These are phyloP conservation scores for Prunus dulcis DNA, from an alignment of 306 rosid genomes.

Conservation along the genomic window DNA sequence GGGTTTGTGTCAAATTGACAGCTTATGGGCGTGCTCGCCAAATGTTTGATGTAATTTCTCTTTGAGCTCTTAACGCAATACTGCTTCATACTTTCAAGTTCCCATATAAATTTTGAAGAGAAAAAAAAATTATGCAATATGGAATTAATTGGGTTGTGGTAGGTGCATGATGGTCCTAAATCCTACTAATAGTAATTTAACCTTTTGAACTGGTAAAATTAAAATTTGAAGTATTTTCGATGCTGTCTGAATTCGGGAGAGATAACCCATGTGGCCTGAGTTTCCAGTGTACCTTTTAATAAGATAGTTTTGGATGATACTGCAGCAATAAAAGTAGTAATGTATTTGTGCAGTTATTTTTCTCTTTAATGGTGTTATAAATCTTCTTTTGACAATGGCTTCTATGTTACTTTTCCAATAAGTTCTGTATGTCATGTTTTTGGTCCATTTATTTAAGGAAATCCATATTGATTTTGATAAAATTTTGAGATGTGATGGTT, in stretches of 20 bases:
- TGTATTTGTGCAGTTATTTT: neutral
- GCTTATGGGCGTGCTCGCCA: neutral
- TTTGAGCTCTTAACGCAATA: neutral
- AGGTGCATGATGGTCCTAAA: neutral
- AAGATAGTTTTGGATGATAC: neutral
- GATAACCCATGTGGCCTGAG: neutral
- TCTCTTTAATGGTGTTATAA: neutral
- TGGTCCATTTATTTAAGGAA: too few species aligned
- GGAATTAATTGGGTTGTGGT: neutral
- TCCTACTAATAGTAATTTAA: neutral
- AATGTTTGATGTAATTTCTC: constrained; percentile 14
- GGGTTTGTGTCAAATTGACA: neutral
- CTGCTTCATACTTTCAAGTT: neutral
- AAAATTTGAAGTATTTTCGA: neutral
- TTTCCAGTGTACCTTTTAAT: neutral
- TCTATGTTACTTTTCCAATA: neutral
- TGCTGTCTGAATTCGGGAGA: neutral
- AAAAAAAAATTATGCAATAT: neutral
- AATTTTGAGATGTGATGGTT: neutral
- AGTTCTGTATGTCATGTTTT: neutral
- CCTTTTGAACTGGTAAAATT: neutral
- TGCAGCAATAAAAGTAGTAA: neutral
- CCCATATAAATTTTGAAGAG: neutral
- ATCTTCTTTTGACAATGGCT: neutral
- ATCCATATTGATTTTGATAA: neutral